A percentile compares a stretch with the other conserved stretches of the same genome.
phyloP scores from a whole-genome alignment of 1,284 basidiomycete species.

The Irpex lacteus region DNA sequence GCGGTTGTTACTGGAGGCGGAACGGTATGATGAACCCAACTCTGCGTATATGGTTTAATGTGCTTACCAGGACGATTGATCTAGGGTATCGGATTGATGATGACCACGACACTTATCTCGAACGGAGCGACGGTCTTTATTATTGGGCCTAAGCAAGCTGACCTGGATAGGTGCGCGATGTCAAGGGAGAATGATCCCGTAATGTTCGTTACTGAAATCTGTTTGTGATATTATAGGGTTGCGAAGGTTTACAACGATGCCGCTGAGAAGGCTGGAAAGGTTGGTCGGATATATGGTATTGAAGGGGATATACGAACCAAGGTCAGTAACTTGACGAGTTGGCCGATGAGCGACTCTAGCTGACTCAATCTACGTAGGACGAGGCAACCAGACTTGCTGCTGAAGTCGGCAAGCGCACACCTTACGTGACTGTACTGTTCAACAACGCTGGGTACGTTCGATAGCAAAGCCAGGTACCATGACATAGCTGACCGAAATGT shows the following conservation, averaged over 20 bases:
- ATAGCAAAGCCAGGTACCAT: background rate
- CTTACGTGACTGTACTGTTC: constrained; percentile 41
- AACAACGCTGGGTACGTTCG: constrained; percentile 35
- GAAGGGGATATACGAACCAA: constrained; percentile 46
- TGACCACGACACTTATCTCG: constrained; percentile 41
- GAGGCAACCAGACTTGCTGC: constrained; percentile 45
- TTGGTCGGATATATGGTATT: constrained; percentile 40
- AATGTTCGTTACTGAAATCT: background rate
- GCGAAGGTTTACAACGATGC: constrained; percentile 39
- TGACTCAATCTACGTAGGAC: constrained; percentile 25
- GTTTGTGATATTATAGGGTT: constrained; percentile 23
- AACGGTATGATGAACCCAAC: constrained; percentile 31
- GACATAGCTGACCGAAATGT: too few relatives aligned
- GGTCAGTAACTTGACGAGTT: constrained; percentile 23
- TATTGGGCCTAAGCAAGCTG: constrained; percentile 41
- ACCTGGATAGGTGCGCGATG: constrained; percentile 35
- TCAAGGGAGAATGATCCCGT: too few relatives aligned
- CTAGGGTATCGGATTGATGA: constrained; percentile 52
- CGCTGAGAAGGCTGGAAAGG: constrained; percentile 27
- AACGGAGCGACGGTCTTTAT: constrained; percentile 52
- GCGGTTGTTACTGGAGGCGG: constrained; percentile 49
- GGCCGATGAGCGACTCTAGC: background rate
- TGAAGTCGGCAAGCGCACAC: constrained; percentile 37
- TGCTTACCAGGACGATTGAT: background rate
- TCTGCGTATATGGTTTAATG: background rate